Base-by-base conservation (phyloP, 805 yeast genomes). In the Scheffersomyces amazonensis region DNA sequence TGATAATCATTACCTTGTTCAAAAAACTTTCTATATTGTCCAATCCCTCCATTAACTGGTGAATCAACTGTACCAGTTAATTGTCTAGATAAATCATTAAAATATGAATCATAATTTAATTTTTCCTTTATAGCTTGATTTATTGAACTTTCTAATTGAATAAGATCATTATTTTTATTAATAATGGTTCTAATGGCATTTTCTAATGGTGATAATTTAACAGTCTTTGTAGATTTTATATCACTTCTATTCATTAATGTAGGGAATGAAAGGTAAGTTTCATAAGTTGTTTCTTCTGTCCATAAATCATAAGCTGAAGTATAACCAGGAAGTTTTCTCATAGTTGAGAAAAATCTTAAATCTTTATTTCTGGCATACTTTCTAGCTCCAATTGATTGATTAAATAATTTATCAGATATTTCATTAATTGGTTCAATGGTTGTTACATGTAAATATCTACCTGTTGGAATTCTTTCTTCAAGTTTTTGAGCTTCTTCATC, bases 1-100 rank as follows among this genome's bases (percentile, higher is more conserved):
- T 63, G 56, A 18, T 58, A 62, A 6, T 58, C 60, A 41, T 57
- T 60, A 5, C 59, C 66, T 34, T 70, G 73, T 25, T 58, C 60
- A 54, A 85, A 77, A 55, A 88, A 87, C 2, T 75, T 75, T 39
- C 90, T 72, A 61, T 85, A 88, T 54, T 84, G 88, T 2, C 87
- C 86, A 46, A 88, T 86, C 41, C 96, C 96, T 24, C 96, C 96
- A 56, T 88, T 88, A 5, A 88, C 91, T 3, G 96, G 96, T 0
- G 96, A 80, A 56, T 87, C 95, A 38, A 89, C 90, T 0, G 96
- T 86, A 31, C 96, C 96, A 2, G 87, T 76, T 39, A 83, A 64
- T 51, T 78, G 79, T 58, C 91, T 70, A 5, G 90, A 80, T 43
- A 85, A 62, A 53, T 80, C 87, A 47, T 75, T 73, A 56, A 81